A percentile compares a stretch with the other conserved stretches of the same genome.
phyloP scores from a whole-genome alignment of 2,329 filamentous ascomycete genomes.

The Trichoderma koningiopsis region DNA sequence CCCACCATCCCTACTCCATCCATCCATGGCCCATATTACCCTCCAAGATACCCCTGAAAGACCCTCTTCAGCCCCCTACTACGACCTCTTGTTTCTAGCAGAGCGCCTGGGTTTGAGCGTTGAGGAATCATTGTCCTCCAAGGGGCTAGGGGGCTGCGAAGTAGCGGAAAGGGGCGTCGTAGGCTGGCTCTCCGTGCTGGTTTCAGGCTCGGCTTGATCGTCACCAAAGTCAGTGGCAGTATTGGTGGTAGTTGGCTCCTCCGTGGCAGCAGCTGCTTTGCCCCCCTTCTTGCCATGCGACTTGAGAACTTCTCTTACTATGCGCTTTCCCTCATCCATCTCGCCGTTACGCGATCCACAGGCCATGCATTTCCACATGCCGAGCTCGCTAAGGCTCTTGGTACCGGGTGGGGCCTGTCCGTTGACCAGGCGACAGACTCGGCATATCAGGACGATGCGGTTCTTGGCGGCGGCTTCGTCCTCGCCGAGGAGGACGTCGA shows the following conservation, averaged over 20 bases:
- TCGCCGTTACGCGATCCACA: slow-evolving; percentile 82
- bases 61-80: slow-evolving; percentile 8
- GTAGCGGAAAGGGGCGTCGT: background rate
- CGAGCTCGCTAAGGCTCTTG: slow-evolving; percentile 74
- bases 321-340: slow-evolving; percentile 72
- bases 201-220: slow-evolving; percentile 27
- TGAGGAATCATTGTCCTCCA: slow-evolving; percentile 6
- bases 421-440: slow-evolving; percentile 82
- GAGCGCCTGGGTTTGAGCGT: slow-evolving; percentile 19
- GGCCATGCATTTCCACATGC: slow-evolving; percentile 84
- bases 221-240: slow-evolving; percentile 25
- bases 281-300: slow-evolving; percentile 21
- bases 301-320: slow-evolving; percentile 65
- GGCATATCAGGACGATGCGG: slow-evolving; percentile 83
- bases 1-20: background rate
- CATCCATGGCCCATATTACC: slow-evolving; percentile 25
- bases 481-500: slow-evolving; percentile 90
- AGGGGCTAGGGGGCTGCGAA: background rate
- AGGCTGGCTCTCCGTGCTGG: slow-evolving; percentile 22
- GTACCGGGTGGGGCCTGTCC: slow-evolving; percentile 92
- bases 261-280: slow-evolving; percentile 19
- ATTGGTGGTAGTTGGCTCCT: slow-evolving; percentile 27
- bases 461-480: slow-evolving; percentile 94
- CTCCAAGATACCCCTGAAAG: slow-evolving; percentile 15
- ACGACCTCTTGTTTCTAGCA: slow-evolving; percentile 21